Conservation (phyloP, 306 rosid genomes). For the Quercus glauca region DNA sequence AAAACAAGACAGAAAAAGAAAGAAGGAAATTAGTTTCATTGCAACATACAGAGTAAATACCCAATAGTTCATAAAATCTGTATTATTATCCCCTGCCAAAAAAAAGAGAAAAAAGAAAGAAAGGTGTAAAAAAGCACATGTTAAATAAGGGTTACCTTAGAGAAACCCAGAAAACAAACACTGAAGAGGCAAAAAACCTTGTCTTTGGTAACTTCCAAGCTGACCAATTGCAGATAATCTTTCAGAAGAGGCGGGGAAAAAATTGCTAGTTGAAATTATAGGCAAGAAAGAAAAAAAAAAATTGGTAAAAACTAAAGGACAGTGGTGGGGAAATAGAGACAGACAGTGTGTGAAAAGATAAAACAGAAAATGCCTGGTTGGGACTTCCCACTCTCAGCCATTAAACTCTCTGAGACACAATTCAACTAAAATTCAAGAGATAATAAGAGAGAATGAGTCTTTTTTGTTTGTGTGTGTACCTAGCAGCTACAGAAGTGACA, state of each 20-base stretch:
- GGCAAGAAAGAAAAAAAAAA: neutral
- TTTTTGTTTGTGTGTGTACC: neutral
- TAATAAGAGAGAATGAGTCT: neutral
- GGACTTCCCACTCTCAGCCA: conserved; percentile 9
- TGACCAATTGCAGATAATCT: conserved; percentile 5
- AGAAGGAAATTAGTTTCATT: neutral
- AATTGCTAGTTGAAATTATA: neutral
- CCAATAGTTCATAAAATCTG: neutral
- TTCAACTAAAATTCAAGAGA: neutral
- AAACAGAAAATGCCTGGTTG: conserved; percentile 7
- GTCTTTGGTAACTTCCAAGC: conserved; percentile 4
- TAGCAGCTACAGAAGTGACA: neutral
- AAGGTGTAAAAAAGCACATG: neutral
- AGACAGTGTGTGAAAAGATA: conserved; percentile 1
- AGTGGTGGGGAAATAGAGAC: neutral
- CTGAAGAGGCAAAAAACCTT: conserved; percentile 11
- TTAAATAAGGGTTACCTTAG: conserved; percentile 29
- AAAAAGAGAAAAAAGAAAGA: neutral
- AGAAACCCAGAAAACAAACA: conserved; percentile 5
- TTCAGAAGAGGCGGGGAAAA: neutral
- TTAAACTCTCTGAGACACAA: conserved; percentile 16
- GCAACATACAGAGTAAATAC: neutral
- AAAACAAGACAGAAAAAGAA: neutral
- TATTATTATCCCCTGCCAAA: neutral
- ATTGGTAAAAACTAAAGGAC: neutral